phyloP scores from a whole-genome alignment of 805 yeast genomes.

The Candida stauntonica region DNA sequence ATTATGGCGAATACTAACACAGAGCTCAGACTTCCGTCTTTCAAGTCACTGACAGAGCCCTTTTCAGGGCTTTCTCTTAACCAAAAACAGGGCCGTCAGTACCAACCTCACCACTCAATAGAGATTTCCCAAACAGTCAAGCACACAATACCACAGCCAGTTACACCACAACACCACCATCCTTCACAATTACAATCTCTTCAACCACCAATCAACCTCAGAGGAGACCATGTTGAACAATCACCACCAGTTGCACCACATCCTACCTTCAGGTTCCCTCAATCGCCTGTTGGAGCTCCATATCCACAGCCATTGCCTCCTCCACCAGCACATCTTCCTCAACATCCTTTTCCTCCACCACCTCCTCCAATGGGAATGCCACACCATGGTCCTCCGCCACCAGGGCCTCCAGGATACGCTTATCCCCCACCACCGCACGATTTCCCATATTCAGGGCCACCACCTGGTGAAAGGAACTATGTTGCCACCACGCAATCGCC shows the following conservation, averaged over 20 bases:
- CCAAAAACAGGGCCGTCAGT: neutral
- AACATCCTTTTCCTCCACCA: neutral
- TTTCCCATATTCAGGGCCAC: neutral
- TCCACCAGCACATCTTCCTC: neutral
- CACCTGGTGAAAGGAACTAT: slow-evolving; percentile 1
- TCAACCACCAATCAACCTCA: too few species aligned
- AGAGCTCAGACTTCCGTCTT: slow-evolving; percentile 24
- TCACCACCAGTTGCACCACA: neutral
- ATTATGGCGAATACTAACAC: slow-evolving; percentile 19
- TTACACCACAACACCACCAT: too few species aligned
- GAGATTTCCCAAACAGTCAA: neutral
- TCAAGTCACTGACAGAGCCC: slow-evolving; percentile 21
- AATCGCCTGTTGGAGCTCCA: neutral
- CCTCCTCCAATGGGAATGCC: too few species aligned
- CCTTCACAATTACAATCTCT: too few species aligned
- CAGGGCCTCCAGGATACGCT: neutral
- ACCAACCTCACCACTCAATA: neutral
- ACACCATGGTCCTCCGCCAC: neutral
- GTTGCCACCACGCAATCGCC: too few species aligned
- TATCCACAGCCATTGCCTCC: too few species aligned
- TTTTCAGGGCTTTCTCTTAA: slow-evolving; percentile 3
- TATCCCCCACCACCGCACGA: neutral
- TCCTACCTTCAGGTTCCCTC: neutral
- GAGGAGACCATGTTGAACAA: neutral
- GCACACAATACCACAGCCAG: neutral